Base-by-base conservation (phyloP, 768 basidiomycete species). In the Kwoniella shandongensis region DNA sequence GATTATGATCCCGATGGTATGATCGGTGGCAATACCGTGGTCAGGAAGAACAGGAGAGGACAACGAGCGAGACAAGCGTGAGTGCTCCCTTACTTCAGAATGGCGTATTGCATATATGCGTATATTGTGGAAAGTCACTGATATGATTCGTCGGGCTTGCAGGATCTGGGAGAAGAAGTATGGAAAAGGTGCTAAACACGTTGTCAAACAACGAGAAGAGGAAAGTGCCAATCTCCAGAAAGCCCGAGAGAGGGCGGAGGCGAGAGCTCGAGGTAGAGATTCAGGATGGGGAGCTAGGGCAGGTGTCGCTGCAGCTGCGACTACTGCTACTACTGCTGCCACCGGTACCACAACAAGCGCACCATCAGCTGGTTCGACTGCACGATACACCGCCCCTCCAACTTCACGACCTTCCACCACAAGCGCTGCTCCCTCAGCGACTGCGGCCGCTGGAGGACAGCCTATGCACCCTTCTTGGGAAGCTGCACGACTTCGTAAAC, bases 131-230 rank as follows among this genome's bases (percentile, higher is more conserved):
- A n/a, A n/a, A n/a, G n/a, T n/a, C n/a, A n/a, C n/a, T 44, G 27
- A 38, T 6, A 10, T 42, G 10, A 8, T 22, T 41, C 23, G 38
- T 25, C 36, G 44, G 0, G 51, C 47, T 11, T 35, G 39, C 67
- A 97, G 93, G 1, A 96, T 98, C 64, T 97, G 94, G 93, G 94
- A 97, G 78, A 93, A 91, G 79, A 97, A 92, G 76, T 98, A 85
- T 67, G 94, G 94, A 45, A 83, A 81, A 59, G 84, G 86, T 59
- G 93, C 94, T 22, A 96, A 94, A 73, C 94, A 98, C 75, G 82
- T 93, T 78, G 87, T 88, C 77, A 87, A 84, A 63, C 75, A 79
- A 58, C 72, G 68, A 40, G 78, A 77, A 53, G 69, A 67, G 36
- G 68, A 66, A 49, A 42, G 51, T 11, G 32, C 40, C 15, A 6